Percentiles rank a stretch among this genome's conserved stretches.
These are phyloP conservation scores for Pyrenochaeta sp. DNA, from an alignment of 2,329 filamentous ascomycete genomes.

Conservation along the genomic window DNA sequence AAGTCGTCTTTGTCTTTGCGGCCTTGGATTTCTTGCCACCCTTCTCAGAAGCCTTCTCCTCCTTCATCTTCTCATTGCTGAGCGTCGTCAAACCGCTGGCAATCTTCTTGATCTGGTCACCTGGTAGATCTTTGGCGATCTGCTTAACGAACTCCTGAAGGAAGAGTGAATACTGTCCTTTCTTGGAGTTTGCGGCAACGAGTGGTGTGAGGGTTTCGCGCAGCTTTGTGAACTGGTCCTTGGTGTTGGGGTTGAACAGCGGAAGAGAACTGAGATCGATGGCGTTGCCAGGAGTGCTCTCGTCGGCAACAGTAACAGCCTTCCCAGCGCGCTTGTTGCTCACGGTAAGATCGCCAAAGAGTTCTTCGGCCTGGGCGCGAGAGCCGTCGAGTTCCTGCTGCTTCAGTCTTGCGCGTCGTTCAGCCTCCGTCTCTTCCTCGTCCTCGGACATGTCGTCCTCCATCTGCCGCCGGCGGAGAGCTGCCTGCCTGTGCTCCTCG, in stretches of 20 bases:
- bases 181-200: conserved; percentile 77
- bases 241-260: conserved; percentile 88
- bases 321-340: conserved; percentile 74
- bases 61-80: conserved; percentile 97
- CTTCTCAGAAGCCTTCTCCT: conserved; percentile 95
- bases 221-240: conserved; percentile 82
- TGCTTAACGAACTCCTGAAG: conserved; percentile 90
- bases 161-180: conserved; percentile 89
- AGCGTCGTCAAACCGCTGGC: conserved; percentile 86
- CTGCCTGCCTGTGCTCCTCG: conserved; percentile 73
- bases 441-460: conserved; percentile 66
- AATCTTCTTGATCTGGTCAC: conserved; percentile 96
- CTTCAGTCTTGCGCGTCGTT: conserved; percentile 76
- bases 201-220: conserved; percentile 82
- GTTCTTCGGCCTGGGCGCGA: conserved; percentile 85
- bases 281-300: conserved; percentile 75
- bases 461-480: conserved; percentile 64
- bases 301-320: conserved; percentile 72
- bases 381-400: conserved; percentile 87
- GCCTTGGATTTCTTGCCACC: conserved; percentile 97
- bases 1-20: conserved; percentile 88
- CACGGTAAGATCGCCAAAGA: conserved; percentile 80
- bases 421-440: conserved; percentile 76
- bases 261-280: conserved; percentile 82
- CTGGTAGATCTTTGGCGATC: conserved; percentile 84